These are phyloP conservation scores for Calycina herbarum DNA, from an alignment of 2,329 filamentous ascomycete genomes.

Conservation along the genomic window DNA sequence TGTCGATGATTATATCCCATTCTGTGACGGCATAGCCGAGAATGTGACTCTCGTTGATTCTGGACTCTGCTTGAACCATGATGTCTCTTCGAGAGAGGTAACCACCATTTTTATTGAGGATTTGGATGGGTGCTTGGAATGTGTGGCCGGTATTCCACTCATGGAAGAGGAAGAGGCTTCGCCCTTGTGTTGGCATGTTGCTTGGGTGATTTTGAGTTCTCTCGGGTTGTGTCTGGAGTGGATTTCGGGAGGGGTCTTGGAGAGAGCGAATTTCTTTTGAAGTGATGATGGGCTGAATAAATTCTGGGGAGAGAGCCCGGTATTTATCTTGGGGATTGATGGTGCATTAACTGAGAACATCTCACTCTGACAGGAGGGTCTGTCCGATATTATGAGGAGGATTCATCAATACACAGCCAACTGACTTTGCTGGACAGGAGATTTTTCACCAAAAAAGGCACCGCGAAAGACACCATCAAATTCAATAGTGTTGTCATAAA, in stretches of 20 bases:
- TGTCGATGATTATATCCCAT: neutral
- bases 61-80: neutral
- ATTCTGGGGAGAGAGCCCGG: no score
- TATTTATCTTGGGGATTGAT: no score
- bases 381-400: no score
- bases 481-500: no score
- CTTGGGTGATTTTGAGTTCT: neutral
- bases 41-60: neutral
- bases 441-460: no score
- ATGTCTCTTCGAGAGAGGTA: neutral
- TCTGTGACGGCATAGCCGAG: neutral
- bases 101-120: neutral
- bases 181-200: neutral
- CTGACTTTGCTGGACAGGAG: no score
- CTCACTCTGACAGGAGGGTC: no score
- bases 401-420: no score
- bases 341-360: no score
- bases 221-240: neutral
- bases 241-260: neutral
- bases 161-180: neutral
- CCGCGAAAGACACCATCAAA: no score
- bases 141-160: neutral
- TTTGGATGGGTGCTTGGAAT: neutral
- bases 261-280: neutral
- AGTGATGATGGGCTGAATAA: no score